Evolutionary conservation across 192 early-diverging fungal genomes (phyloP).

Genomic region (Coemansia sp.): DNA sequence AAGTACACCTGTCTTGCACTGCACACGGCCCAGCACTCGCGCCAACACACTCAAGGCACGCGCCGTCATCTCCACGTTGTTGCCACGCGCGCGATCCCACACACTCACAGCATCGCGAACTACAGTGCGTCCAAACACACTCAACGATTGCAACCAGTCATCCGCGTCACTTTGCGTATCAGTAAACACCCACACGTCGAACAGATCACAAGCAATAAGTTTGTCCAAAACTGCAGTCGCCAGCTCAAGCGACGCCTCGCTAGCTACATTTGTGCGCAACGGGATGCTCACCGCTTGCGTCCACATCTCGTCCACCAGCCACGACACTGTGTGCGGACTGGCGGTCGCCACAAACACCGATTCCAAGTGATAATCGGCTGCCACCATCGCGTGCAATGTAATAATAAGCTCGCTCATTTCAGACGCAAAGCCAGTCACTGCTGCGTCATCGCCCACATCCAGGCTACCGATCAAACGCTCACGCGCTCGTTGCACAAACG

Average conservation of each 20-base stretch:
- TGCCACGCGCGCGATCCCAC: not conserved
- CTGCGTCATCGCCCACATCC: not conserved
- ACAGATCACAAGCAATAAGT: not conserved
- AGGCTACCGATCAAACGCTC: not conserved
- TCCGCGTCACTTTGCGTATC: not conserved
- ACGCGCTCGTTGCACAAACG: not conserved
- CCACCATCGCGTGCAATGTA: not conserved
- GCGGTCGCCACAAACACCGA: not conserved
- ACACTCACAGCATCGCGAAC: constrained; percentile 17
- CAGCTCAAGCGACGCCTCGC: not conserved
- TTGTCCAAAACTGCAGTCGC: not conserved
- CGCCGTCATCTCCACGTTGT: not conserved
- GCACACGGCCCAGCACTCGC: not conserved
- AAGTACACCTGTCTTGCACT: not conserved
- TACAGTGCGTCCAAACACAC: constrained; percentile 11
- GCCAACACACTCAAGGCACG: not conserved
- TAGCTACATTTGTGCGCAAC: not conserved
- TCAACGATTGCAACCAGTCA: not conserved
- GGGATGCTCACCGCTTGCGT: constrained; percentile 7
- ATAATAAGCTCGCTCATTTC: not conserved
- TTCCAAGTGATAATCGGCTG: not conserved
- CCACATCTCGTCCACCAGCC: constrained; percentile 21
- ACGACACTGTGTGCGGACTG: not conserved
- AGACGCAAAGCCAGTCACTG: not conserved
- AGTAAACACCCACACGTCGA: not conserved